These are phyloP conservation scores for Apiospora phragmitis DNA, from an alignment of 2,329 filamentous ascomycete species.

Conservation along the genomic window DNA sequence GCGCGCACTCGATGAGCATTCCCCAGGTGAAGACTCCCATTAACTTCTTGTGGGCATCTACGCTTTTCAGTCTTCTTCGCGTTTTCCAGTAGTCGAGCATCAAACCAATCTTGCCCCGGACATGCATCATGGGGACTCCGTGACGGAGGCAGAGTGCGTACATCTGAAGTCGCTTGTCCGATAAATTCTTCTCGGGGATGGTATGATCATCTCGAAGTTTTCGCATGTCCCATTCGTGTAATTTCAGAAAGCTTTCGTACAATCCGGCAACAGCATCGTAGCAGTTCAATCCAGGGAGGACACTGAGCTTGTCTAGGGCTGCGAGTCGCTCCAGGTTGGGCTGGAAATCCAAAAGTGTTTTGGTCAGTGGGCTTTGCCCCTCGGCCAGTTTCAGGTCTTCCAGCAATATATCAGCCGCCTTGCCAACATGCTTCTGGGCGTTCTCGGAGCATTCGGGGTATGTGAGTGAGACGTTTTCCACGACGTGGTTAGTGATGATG, in stretches of 20 bases:
- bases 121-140: constrained; percentile 72
- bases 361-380: constrained; percentile 65
- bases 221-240: constrained; percentile 72
- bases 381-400: constrained; percentile 62
- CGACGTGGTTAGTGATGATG: constrained; percentile 60
- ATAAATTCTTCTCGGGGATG: constrained; percentile 29
- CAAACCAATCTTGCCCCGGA: constrained; percentile 65
- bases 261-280: constrained; percentile 76
- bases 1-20: constrained; percentile 65
- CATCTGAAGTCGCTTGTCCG: constrained; percentile 39
- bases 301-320: constrained; percentile 70
- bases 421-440: constrained; percentile 59
- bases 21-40: constrained; percentile 57
- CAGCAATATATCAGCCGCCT: constrained; percentile 66
- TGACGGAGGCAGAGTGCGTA: constrained; percentile 68
- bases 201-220: constrained; percentile 52
- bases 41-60: constrained; percentile 35
- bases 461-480: constrained; percentile 61
- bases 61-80: constrained; percentile 47
- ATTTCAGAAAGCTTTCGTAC: constrained; percentile 65
- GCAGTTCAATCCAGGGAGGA: constrained; percentile 68
- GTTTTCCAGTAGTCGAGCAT: constrained; percentile 79
- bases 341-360: constrained; percentile 69
- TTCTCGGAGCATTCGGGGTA: constrained; percentile 61
- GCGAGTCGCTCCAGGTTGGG: constrained; percentile 71